These are phyloP conservation scores for Ascochyta clinopodiicola DNA, from an alignment of 2,329 filamentous ascomycete genomes.

Conservation along the genomic window DNA sequence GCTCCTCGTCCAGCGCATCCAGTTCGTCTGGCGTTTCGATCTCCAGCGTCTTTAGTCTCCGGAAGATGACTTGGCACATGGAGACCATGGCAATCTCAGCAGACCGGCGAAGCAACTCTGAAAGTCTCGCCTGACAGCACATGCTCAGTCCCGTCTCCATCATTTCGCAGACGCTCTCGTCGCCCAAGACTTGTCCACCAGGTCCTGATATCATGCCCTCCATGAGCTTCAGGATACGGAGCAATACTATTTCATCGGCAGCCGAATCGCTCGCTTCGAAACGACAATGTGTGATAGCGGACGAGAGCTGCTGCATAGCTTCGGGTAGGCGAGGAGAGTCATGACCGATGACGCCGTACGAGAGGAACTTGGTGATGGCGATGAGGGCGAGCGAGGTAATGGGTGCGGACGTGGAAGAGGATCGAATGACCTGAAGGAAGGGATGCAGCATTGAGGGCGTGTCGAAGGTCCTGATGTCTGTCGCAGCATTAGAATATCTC, in stretches of 20 bases:
- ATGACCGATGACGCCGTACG: conserved; percentile 87
- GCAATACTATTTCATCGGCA: conserved; percentile 91
- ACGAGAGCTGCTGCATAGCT: conserved; percentile 93
- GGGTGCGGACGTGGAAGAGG: conserved; percentile 92
- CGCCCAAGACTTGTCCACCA: conserved; percentile 89
- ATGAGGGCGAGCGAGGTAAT: conserved; percentile 95
- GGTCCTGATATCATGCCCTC: conserved; percentile 96
- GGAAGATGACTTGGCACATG: conserved; percentile 99
- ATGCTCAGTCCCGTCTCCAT: conserved; percentile 98
- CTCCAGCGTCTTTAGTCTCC: conserved; percentile 86
- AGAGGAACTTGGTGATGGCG: conserved; percentile 94
- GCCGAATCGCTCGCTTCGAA: conserved; percentile 96
- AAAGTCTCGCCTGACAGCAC: conserved; percentile 91
- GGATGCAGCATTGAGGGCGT: conserved; percentile 88
- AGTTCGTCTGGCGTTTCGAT: conserved; percentile 73
- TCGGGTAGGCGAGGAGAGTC: conserved; percentile 85
- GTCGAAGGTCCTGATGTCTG: conserved; percentile 88
- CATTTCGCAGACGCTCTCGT: conserved; percentile 99
- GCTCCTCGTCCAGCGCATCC: conserved; percentile 69
- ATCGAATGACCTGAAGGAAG: conserved; percentile 95
- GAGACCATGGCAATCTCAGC: conserved; percentile 97
- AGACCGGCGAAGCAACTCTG: conserved; percentile 85
- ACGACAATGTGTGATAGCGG: conserved; percentile 94
- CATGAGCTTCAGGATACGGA: conserved; percentile 96
- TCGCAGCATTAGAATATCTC: conserved; percentile 29